Evolutionary conservation across 768 basidiomycete genomes (phyloP), one percentile per base, ranked within the genome.

Genomic region (Agaricus blazei): DNA sequence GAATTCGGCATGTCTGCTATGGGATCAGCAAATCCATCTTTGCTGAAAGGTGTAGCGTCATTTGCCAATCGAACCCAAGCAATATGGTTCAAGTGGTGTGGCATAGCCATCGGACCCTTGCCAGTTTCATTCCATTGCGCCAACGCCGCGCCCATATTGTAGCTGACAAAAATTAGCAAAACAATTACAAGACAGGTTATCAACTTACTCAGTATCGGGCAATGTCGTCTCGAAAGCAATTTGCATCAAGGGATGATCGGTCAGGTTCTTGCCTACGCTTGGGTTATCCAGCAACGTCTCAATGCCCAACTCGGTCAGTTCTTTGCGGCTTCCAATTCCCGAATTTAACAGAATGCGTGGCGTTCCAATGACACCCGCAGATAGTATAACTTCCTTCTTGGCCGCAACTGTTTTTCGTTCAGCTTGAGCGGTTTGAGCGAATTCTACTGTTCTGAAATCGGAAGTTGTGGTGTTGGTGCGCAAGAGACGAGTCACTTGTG

Each of bases 281-380:
- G 63, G 61, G 24, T 59, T 60, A 28, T 65, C 34, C 23, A 67
- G 45, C 3, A 60, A 24, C 4, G 59, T 42, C 24, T 46, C 48
- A 14, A 65, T 62, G 2, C 53, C 58, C 3, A 62, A 37, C 8
- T 38, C 44, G 12, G 48, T 37, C 4, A 67, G 58, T 24, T 61
- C 59, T 1, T 45, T 28, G 4, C 29, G 29, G 26, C 60, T 40
- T 7, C 64, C 63, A 19, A 67, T 63, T 12, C 67, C 67, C 11
- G 67, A 66, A 4, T 64, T 59, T 19, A 60, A 49, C 9, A 65
- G 56, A 23, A 67, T 56, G 19, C 66, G 65, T 0, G 63, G 54
- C 11, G 65, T 59, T 23, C 64, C 63, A 19, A 64, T 54, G 2
- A 58, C 49, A 0, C 67, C 65, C 4, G 63, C 65, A 31, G 31